Evolutionary conservation across 1,139 yeast genomes (phyloP).

Genomic region (Ogataea hybrid): DNA sequence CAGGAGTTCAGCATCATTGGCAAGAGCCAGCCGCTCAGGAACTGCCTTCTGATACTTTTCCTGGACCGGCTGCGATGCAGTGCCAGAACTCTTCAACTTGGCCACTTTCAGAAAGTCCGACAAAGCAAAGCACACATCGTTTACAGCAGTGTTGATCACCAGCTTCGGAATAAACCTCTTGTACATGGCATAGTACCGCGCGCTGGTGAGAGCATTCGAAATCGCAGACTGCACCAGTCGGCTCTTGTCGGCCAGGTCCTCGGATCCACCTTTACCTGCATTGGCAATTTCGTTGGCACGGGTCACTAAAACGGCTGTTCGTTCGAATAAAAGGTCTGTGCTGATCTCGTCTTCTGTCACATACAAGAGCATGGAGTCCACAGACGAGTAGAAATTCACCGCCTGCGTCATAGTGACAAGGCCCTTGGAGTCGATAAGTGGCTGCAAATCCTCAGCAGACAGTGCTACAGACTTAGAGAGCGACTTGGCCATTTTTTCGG

Average conservation of each 20-base stretch:
- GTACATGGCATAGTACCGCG: conserved; percentile 73
- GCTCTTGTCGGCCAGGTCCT: conserved; percentile 11
- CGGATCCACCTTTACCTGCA: conserved; percentile 39
- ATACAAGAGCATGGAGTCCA: too few relatives aligned
- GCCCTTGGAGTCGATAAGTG: too few relatives aligned
- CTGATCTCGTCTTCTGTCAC: too few relatives aligned
- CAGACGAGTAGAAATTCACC: too few relatives aligned
- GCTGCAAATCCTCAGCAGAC: too few relatives aligned
- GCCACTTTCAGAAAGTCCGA: conserved; percentile 65
- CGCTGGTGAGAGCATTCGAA: conserved; percentile 73
- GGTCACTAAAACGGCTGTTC: conserved; percentile 51
- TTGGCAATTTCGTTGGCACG: conserved; percentile 38
- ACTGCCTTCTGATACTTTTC: neutral
- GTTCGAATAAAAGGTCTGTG: conserved; percentile 56
- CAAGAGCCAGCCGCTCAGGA: neutral
- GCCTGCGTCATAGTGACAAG: too few relatives aligned
- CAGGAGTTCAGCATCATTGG: neutral
- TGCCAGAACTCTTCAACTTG: conserved; percentile 38
- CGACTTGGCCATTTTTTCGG: too few relatives aligned
- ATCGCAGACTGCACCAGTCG: conserved; percentile 56
- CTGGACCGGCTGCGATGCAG: conserved; percentile 2
- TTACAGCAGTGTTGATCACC: conserved; percentile 73
- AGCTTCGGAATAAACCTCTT: conserved; percentile 65
- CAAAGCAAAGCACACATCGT: conserved; percentile 71
- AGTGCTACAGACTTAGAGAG: too few relatives aligned